These are phyloP conservation scores for Bretziella fagacearum DNA, from an alignment of 2,329 filamentous ascomycete genomes.

Conservation along the genomic window DNA sequence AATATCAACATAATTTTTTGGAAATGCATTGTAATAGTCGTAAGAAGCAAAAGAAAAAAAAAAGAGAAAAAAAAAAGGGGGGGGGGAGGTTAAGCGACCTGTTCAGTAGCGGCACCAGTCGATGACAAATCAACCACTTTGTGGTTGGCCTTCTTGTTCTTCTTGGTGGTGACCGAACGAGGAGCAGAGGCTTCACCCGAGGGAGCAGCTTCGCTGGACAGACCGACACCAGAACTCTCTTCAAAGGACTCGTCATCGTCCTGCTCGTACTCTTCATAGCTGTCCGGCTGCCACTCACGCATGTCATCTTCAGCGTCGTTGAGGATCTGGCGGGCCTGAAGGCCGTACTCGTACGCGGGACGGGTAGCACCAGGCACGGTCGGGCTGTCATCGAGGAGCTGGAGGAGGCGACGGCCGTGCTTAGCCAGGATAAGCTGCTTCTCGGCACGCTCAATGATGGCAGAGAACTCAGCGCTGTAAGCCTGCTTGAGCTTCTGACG, in stretches of 20 bases:
- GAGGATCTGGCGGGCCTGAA: constrained; percentile 64
- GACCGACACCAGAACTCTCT: too few relatives aligned
- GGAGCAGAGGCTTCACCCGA: constrained; percentile 1
- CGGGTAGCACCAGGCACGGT: constrained; percentile 72
- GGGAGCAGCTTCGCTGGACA: constrained; percentile 1
- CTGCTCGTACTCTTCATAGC: constrained; percentile 19
- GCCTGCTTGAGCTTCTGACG: constrained; percentile 93
- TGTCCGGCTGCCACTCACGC: constrained; percentile 47
- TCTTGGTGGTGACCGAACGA: constrained; percentile 4
- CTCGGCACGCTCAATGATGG: constrained; percentile 87
- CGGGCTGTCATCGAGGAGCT: constrained; percentile 75
- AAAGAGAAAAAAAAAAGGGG: too few relatives aligned
- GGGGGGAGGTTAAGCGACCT: background rate
- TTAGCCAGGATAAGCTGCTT: constrained; percentile 91
- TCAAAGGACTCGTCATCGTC: constrained; percentile 10
- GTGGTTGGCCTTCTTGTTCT: constrained; percentile 10
- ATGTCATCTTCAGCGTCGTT: constrained; percentile 88
- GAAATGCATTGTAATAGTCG: too few relatives aligned
- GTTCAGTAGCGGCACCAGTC: background rate
- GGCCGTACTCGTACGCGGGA: constrained; percentile 45
- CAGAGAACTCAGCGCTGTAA: constrained; percentile 73
- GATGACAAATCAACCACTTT: background rate
- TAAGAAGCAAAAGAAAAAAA: background rate
- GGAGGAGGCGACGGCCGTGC: constrained; percentile 70
- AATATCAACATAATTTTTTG: too few relatives aligned